Conservation (phyloP, 352 stramenopile genomes). For the Globisporangium carolinianum region DNA sequence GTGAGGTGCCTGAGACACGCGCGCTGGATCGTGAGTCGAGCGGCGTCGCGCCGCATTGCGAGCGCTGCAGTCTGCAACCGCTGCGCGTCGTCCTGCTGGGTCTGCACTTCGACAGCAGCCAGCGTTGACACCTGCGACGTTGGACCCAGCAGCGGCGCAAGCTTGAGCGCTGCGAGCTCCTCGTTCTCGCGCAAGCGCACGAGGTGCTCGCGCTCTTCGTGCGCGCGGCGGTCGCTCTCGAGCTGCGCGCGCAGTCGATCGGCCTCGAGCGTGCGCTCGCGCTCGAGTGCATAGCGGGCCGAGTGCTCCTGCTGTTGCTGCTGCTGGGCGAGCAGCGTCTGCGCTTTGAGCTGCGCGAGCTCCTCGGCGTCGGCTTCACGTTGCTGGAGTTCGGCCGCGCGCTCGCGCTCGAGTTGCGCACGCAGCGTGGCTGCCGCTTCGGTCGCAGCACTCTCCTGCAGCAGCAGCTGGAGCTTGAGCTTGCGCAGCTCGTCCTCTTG, state of each 20-base stretch:
- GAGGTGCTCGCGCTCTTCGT: slow-evolving; percentile 35
- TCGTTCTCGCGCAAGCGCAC: slow-evolving; percentile 59
- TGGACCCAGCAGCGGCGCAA: slow-evolving; percentile 33
- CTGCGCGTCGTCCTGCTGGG: slow-evolving; percentile 28
- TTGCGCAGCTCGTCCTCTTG: slow-evolving; percentile 63
- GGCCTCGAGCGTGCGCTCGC: slow-evolving; percentile 23
- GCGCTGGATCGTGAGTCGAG: slow-evolving; percentile 55
- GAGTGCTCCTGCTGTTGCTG: slow-evolving; percentile 18
- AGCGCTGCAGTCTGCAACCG: slow-evolving; percentile 33
- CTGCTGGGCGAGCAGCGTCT: slow-evolving; percentile 50
- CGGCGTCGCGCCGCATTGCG: slow-evolving; percentile 43
- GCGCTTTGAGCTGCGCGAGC: slow-evolving; percentile 39
- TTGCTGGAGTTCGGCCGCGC: slow-evolving; percentile 34
- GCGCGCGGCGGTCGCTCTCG: slow-evolving; percentile 29
- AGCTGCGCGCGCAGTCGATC: slow-evolving; percentile 36
- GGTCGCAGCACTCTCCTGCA: slow-evolving; percentile 44
- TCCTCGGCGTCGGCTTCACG: slow-evolving; percentile 46
- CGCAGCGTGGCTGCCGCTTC: slow-evolving; percentile 38
- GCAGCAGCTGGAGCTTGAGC: slow-evolving; percentile 58
- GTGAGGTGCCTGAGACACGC: slow-evolving; percentile 50
- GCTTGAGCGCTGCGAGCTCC: slow-evolving; percentile 41
- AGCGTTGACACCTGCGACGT: slow-evolving; percentile 6
- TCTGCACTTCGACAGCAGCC: too few relatives aligned
- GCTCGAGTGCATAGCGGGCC: slow-evolving; percentile 33
- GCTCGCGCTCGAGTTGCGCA: slow-evolving; percentile 35